A percentile compares a stretch with the other conserved stretches of the same genome.
phyloP scores from a whole-genome alignment of 2,329 filamentous ascomycete species.

The Penicillium concentricum region DNA sequence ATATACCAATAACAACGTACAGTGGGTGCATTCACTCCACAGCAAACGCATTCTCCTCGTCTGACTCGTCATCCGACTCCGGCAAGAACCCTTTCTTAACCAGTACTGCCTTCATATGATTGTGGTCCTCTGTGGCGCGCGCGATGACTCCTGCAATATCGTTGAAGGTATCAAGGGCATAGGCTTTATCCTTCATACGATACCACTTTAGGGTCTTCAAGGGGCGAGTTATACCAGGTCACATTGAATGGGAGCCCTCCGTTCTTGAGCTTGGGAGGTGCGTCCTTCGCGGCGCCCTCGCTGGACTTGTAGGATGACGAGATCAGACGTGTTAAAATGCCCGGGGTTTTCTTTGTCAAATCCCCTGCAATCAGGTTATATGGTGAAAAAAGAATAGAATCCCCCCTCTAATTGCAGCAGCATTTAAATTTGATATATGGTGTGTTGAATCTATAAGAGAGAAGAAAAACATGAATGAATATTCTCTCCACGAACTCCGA shows the following conservation, averaged over 20 bases:
- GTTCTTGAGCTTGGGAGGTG: not conserved
- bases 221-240: not conserved
- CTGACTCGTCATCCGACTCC: not conserved
- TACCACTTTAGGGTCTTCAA: not conserved
- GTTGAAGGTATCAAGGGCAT: not conserved
- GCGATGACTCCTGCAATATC: not conserved
- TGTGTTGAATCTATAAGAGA: too few species aligned
- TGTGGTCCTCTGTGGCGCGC: not conserved
- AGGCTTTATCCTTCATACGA: not conserved
- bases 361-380: too few species aligned
- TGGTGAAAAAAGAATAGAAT: too few species aligned
- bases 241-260: not conserved
- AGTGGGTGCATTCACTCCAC: too few species aligned
- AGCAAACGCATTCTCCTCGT: not conserved
- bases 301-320: too few species aligned
- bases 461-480: too few species aligned
- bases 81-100: not conserved
- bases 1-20: too few species aligned
- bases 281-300: not conserved
- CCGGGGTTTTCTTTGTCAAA: too few species aligned
- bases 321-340: too few species aligned
- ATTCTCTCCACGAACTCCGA: too few species aligned
- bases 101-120: not conserved
- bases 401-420: too few species aligned
- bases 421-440: too few species aligned